Evolutionary conservation across 371 early-diverging fungal species (phyloP), one percentile per base, ranked within the genome.

Genomic region (Haplosporangium sp.): DNA sequence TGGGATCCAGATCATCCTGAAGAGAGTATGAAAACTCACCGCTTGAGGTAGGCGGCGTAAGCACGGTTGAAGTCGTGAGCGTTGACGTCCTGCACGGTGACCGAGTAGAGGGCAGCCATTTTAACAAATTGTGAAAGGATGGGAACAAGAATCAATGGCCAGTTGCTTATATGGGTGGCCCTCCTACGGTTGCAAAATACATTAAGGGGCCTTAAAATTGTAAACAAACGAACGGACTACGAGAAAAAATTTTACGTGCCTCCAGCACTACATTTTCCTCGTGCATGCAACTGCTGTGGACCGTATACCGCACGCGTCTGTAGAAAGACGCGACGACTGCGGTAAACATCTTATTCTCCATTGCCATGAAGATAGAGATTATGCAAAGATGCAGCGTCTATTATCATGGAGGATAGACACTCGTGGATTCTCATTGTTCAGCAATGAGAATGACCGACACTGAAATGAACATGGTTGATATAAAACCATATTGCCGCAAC

Each of bases 41-140:
- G 70, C 70, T 69, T 69, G 59, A 98, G 91, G 91, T 98, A 96
- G 81, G 95, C 98, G 82, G 98, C 95, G 84, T 97, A 98, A 67
- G 98, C 97, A 89, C 93, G 93, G 89, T 98, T 92, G 89, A 98
- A 98, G 61, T 88, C 93, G 85, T 95, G 95, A 67, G 68, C 61
- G 89, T 87, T 88, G 81, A 99, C 97, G 93, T 99, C 99, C 92
- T 95, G 96, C 69, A 99, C 97, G 84, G 97, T 97, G 82, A 92
- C 70, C 68, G 71, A 79, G 64, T 76, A 76, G 61, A 79, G 56
- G 54, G 64, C 68, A 72, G 71, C 76, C 76, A 76, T 70, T 57
- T 40, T 76, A 59, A 66, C 65, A 67, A 59, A 59, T 62, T 66
- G 71, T 62, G 67, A 73, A 67, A 73, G 67, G 73, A 51, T 60